Conservation (phyloP, 2,329 filamentous ascomycete species). For the Triangularia setosa region DNA sequence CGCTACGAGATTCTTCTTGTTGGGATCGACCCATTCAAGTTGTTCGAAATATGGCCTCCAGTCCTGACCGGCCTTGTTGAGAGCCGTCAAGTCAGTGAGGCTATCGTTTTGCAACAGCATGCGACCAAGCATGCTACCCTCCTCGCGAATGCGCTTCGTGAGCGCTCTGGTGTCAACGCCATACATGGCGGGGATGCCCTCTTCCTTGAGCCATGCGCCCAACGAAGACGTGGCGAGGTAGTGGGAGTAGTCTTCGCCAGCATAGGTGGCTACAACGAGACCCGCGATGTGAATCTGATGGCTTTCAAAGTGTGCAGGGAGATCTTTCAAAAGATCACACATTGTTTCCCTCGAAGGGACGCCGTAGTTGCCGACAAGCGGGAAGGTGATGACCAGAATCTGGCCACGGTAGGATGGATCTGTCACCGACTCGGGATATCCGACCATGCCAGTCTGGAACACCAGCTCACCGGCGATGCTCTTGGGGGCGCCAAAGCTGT, state of each 20-base stretch:
- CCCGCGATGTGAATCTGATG: constrained; percentile 90
- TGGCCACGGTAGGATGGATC: constrained; percentile 87
- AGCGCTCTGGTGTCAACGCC: constrained; percentile 90
- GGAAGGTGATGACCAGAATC: constrained; percentile 97
- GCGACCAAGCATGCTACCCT: constrained; percentile 94
- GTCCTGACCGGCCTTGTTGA: constrained; percentile 34
- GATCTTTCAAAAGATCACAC: constrained; percentile 78
- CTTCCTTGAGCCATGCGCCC: constrained; percentile 93
- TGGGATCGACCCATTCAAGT: constrained; percentile 87
- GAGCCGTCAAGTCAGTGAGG: constrained; percentile 40
- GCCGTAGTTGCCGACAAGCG: constrained; percentile 97
- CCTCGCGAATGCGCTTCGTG: constrained; percentile 88
- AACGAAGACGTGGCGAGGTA: constrained; percentile 87
- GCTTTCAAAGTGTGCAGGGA: constrained; percentile 92
- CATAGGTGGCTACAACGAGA: constrained; percentile 85
- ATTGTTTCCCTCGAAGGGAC: constrained; percentile 82
- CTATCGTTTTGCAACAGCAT: constrained; percentile 68
- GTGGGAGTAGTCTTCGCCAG: constrained; percentile 93
- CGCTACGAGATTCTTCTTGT: constrained; percentile 85
- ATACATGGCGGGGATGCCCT: constrained; percentile 89
- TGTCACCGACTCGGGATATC: constrained; percentile 93
- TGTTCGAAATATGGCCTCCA: constrained; percentile 65
- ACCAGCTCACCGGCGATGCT: constrained; percentile 95
- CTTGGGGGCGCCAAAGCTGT: constrained; percentile 93
- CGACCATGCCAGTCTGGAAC: constrained; percentile 99